These are phyloP conservation scores for Coniella lustricola DNA, from an alignment of 2,329 filamentous ascomycete species.

Conservation along the genomic window DNA sequence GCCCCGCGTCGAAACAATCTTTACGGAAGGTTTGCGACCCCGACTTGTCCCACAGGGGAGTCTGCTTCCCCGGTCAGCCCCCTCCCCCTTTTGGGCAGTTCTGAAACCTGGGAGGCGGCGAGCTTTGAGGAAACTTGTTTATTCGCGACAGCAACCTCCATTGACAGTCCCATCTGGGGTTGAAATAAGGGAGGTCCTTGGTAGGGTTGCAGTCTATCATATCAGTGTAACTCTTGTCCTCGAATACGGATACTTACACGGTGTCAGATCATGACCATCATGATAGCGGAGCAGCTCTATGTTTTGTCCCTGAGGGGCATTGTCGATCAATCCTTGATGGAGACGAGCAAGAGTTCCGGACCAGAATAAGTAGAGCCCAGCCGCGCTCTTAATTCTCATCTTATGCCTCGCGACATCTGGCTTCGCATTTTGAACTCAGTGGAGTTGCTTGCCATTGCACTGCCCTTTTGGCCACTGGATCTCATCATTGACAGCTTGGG, in stretches of 20 bases:
- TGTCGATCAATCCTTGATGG: too few species aligned
- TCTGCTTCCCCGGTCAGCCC: neutral
- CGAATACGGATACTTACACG: neutral
- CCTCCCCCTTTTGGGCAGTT: neutral
- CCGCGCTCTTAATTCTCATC: too few species aligned
- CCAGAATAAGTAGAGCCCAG: too few species aligned
- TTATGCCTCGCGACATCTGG: neutral
- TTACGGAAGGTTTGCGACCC: too few species aligned
- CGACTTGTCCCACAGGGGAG: neutral
- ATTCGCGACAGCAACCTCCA: neutral
- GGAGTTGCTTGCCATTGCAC: too few species aligned
- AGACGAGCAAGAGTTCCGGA: too few species aligned
- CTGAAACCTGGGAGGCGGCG: conserved; percentile 1
- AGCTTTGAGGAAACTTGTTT: neutral
- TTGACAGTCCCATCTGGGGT: neutral
- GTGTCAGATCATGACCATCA: too few species aligned
- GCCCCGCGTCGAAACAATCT: neutral
- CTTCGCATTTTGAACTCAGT: neutral
- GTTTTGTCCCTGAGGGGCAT: too few species aligned
- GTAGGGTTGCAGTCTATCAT: neutral
- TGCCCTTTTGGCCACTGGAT: too few species aligned
- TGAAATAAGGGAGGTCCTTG: too few species aligned
- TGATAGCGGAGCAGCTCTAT: too few species aligned
- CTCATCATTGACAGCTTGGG: too few species aligned
- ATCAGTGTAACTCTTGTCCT: neutral